These are phyloP conservation scores for Purpureocillium lavendulum DNA, from an alignment of 2,329 filamentous ascomycete genomes.

Conservation along the genomic window DNA sequence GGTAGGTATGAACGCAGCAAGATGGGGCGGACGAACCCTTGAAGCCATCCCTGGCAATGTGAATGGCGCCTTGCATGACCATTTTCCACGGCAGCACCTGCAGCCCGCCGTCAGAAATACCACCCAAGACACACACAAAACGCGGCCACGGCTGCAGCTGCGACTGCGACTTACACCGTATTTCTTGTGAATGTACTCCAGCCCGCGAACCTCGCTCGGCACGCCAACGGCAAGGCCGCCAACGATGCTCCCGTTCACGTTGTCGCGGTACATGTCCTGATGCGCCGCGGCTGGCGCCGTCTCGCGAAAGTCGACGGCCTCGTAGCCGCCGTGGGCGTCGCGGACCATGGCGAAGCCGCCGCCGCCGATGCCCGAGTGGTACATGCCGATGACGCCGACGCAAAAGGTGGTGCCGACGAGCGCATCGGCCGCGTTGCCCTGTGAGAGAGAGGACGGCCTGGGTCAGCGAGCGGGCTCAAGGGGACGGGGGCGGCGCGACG, in stretches of 20 bases:
- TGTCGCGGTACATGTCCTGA: conserved; percentile 76
- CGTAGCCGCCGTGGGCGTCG: conserved; percentile 63
- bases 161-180: conserved; percentile 54
- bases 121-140: background rate
- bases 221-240: conserved; percentile 67
- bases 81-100: conserved; percentile 57
- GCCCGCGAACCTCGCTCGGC: conserved; percentile 67
- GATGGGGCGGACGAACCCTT: conserved; percentile 19
- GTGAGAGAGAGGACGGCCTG: background rate
- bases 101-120: too few species aligned
- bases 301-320: conserved; percentile 86
- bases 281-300: conserved; percentile 73
- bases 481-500: conserved; percentile 10
- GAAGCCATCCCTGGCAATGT: conserved; percentile 68
- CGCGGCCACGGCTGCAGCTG: too few species aligned
- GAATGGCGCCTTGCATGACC: conserved; percentile 66
- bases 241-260: conserved; percentile 55
- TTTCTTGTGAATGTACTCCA: conserved; percentile 68
- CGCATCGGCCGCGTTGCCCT: conserved; percentile 72
- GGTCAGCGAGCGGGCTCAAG: background rate
- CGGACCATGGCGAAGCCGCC: conserved; percentile 86
- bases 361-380: conserved; percentile 77
- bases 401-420: conserved; percentile 68
- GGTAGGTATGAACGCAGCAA: background rate
- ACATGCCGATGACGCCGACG: conserved; percentile 67